Evolutionary conservation across 2,329 filamentous ascomycete species (phyloP), one percentile per base, ranked within the genome.

Genomic region (Oidium heveae): DNA sequence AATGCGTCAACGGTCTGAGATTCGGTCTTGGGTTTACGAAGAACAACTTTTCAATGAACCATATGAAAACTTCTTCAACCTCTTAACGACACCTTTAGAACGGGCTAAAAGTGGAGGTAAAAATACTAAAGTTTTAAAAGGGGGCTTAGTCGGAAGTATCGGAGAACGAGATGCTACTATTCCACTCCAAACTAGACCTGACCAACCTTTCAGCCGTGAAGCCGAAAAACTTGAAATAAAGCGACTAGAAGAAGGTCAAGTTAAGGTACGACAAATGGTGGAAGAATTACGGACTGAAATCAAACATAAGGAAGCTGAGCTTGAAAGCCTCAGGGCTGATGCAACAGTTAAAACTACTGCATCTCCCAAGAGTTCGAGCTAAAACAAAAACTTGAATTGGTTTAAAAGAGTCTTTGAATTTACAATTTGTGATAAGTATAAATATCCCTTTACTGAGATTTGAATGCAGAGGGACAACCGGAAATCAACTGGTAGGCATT

Each of bases 21-120:
- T 96, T 47, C 71, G 81, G 34, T 78, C 80, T 53, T 89, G 91
- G 74, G 81, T 79, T 56, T 86, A 95, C 65, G 91, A 98, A 67
- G 87, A 94, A 64, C 83, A 96, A 59, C 76, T 96, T 52, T 98
- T 98, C 74, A 96, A 94, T 69, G 91, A 98, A 68, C 91, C 91
- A 0, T 91, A 87, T 62, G 86, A 94, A 67, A 78, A 84, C 49
- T 89, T 98, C 64, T 95, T 86, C 68, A 86, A 94, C 58, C 73
- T 86, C 32, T 72, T 98, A 57, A 96, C 87, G 1, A 77, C 80
- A 28, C 77, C 75, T 58, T 72, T 69, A 63, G 67, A 69, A 54
- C 70, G 73, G 58, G 67, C 71, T 4, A 68, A 64, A 62, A 74
- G 74, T 55, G 76, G 75, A 44, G 78, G 76, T 60, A 73, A 59